Conservation (phyloP, 805 yeast species). For the Yamadazyma nakazawae region DNA sequence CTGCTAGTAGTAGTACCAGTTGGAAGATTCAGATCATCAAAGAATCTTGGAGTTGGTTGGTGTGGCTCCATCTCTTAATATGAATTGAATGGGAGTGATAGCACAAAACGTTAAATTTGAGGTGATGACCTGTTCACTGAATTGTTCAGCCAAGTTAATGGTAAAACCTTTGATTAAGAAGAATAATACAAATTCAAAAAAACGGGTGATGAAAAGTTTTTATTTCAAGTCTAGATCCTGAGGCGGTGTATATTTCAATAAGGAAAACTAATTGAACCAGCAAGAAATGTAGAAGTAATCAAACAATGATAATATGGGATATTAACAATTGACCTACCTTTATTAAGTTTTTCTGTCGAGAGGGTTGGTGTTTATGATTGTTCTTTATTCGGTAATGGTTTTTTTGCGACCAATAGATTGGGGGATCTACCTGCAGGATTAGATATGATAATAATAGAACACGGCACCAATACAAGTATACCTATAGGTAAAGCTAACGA, state of each 20-base stretch:
- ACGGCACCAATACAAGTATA: background rate
- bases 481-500: background rate
- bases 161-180: background rate
- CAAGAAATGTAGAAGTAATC: background rate
- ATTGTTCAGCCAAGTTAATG: background rate
- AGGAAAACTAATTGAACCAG: conserved; percentile 6
- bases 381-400: conserved; percentile 2
- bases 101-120: background rate
- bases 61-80: background rate
- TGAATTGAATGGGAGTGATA: background rate
- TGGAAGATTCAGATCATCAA: conserved; percentile 5
- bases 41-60: background rate
- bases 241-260: conserved; percentile 5
- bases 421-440: background rate
- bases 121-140: background rate
- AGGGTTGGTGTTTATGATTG: conserved; percentile 2
- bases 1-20: conserved; percentile 1
- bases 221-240: background rate
- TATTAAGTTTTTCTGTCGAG: conserved; percentile 1
- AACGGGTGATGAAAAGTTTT: background rate
- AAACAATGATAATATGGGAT: conserved; percentile 3
- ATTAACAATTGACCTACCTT: conserved; percentile 1
- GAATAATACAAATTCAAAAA: background rate
- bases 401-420: conserved; percentile 4
- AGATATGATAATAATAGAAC: background rate